Conservation (phyloP, 306 rosid genomes). For the Lathyrus sativus region DNA sequence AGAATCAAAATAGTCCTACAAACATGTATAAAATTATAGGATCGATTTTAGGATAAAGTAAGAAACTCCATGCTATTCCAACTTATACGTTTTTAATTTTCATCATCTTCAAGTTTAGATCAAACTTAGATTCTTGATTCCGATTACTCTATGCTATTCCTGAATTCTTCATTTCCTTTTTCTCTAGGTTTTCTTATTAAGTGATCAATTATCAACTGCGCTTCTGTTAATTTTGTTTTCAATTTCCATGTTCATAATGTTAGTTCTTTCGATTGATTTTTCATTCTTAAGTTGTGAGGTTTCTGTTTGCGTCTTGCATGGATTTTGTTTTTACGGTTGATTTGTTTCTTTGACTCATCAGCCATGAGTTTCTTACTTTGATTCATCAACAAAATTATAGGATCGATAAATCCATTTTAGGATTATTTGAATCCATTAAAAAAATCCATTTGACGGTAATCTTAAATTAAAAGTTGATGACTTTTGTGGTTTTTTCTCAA, state of each 20-base stretch:
- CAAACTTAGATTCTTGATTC: slow-evolving; percentile 9
- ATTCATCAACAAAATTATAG: no score
- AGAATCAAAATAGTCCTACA: no score
- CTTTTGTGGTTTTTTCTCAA: no score
- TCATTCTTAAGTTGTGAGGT: slow-evolving; percentile 11
- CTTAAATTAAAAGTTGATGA: no score
- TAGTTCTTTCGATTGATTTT: background rate
- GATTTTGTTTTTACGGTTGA: slow-evolving; percentile 14
- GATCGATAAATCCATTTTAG: no score
- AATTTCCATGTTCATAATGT: slow-evolving; percentile 1
- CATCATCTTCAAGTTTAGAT: slow-evolving; percentile 6
- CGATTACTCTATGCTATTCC: background rate
- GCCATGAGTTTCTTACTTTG: slow-evolving; percentile 32
- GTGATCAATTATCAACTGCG: no score
- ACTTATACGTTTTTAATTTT: background rate
- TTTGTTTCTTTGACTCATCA: background rate
- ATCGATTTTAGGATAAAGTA: no score
- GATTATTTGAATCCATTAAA: no score
- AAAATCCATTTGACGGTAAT: no score
- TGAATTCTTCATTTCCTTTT: slow-evolving; percentile 7
- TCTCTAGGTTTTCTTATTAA: slow-evolving; percentile 23
- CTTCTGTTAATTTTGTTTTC: slow-evolving; percentile 16
- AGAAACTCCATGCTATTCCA: no score
- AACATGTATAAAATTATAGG: no score
- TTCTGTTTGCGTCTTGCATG: slow-evolving; percentile 7